phyloP scores from a whole-genome alignment of 306 rosid genomes.

The Pterocarpus santalinus region DNA sequence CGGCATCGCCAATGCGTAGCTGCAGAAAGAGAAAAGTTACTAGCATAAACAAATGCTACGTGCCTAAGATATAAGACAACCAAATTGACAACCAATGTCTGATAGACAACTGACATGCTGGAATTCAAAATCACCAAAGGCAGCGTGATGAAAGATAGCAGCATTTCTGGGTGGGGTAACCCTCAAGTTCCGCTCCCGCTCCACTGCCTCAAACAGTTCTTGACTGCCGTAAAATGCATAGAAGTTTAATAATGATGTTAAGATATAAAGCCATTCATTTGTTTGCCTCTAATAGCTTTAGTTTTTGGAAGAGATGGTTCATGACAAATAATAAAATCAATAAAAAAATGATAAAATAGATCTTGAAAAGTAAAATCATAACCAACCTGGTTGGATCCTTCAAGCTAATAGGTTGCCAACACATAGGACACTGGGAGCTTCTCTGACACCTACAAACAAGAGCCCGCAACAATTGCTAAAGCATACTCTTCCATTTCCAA shows the following conservation, averaged over 20 bases:
- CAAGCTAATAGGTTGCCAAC: conserved; percentile 86
- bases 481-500: conserved; percentile 22
- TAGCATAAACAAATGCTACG: conserved; percentile 30
- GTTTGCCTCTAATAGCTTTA: no score
- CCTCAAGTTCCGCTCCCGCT: conserved; percentile 75
- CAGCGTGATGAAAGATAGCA: conserved; percentile 70
- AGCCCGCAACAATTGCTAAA: conserved; percentile 27
- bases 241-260: conserved; percentile 11
- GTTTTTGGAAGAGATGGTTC: no score
- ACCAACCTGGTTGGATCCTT: conserved; percentile 85
- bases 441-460: conserved; percentile 82
- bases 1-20: conserved; percentile 67
- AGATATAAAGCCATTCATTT: no score
- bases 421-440: conserved; percentile 98
- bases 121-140: conserved; percentile 71
- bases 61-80: conserved; percentile 23
- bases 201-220: conserved; percentile 86
- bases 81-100: conserved; percentile 32
- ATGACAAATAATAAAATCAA: neutral
- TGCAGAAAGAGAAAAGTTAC: conserved; percentile 45
- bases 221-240: conserved; percentile 68
- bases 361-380: conserved; percentile 23
- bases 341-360: conserved; percentile 17
- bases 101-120: conserved; percentile 68
- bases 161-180: conserved; percentile 67